A percentile compares a stretch with the other conserved stretches of the same genome.
Evolutionary conservation across 371 early-diverging fungal genomes (phyloP).

Genomic region (Dinochytrium kinnereticum): DNA sequence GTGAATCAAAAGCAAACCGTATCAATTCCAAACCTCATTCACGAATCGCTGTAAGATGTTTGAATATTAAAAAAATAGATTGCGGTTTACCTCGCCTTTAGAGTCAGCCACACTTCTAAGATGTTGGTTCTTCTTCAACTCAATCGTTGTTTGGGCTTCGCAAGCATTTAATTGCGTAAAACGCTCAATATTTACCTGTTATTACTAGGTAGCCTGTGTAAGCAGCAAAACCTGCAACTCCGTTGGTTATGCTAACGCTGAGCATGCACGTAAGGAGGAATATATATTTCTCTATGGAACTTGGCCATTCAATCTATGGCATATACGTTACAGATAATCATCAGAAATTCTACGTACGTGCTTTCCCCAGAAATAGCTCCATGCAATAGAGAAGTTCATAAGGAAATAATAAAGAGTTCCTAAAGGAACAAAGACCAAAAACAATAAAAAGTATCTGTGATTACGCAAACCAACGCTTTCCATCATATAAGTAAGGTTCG

Average conservation of each 20-base stretch:
- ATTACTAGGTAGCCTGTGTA: background rate
- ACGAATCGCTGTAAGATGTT: background rate
- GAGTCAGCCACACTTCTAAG: background rate
- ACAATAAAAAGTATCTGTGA: conserved; percentile 82
- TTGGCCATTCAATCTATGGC: background rate
- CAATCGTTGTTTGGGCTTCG: conserved; percentile 43
- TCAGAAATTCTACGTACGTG: background rate
- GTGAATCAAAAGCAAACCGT: background rate
- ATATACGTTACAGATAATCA: no score
- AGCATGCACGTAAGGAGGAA: background rate
- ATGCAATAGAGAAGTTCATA: conserved; percentile 40
- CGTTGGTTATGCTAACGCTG: background rate
- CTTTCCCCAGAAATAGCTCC: conserved; percentile 18
- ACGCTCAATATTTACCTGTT: background rate
- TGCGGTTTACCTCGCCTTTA: conserved; percentile 35
- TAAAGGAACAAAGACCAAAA: conserved; percentile 69
- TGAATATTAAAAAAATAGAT: background rate
- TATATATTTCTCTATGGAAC: background rate
- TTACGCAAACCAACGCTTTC: conserved; percentile 82
- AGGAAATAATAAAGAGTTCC: conserved; percentile 68
- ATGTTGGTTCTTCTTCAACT: conserved; percentile 32
- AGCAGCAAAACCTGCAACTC: background rate
- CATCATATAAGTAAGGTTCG: background rate
- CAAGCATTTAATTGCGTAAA: background rate
- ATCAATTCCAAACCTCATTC: conserved; percentile 8